Evolutionary conservation across 345 rosid genomes (phyloP).

Genomic region (Brassica rapa): DNA sequence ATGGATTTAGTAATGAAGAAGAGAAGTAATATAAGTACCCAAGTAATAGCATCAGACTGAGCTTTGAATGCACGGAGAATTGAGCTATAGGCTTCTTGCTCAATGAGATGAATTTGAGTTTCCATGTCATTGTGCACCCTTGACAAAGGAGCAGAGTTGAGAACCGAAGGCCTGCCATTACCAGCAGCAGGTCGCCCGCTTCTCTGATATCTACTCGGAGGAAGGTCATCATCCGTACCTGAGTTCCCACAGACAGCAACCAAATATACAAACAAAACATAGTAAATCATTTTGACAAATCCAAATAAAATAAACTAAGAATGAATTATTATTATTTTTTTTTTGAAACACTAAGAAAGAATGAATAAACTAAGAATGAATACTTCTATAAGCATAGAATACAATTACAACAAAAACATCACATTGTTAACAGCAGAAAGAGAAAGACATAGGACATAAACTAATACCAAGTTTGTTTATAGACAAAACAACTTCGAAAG

Average conservation of each 20-base stretch:
- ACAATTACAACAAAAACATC: conserved; percentile 1
- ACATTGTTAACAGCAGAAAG: neutral
- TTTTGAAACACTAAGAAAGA: too few relatives aligned
- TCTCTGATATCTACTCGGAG: conserved; percentile 90
- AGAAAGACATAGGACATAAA: neutral
- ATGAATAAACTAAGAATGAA: neutral
- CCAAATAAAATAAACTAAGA: neutral
- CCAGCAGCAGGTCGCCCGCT: conserved; percentile 71
- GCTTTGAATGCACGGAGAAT: conserved; percentile 97
- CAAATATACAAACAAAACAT: conserved; percentile 12
- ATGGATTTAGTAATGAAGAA: neutral
- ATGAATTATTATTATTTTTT: too few relatives aligned
- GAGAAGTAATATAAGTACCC: conserved; percentile 55
- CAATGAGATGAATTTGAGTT: conserved; percentile 84
- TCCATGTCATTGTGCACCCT: conserved; percentile 84
- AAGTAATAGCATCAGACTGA: conserved; percentile 94
- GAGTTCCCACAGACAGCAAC: conserved; percentile 36
- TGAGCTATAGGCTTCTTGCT: conserved; percentile 89
- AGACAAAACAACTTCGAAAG: neutral
- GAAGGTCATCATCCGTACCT: conserved; percentile 99
- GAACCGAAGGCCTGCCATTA: conserved; percentile 79
- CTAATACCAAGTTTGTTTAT: neutral
- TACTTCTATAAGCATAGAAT: neutral
- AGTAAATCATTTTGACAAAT: neutral
- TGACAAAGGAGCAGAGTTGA: conserved; percentile 59